Evolutionary conservation across 2,329 filamentous ascomycete genomes (phyloP).

Genomic region (Apiospora saccharicola): DNA sequence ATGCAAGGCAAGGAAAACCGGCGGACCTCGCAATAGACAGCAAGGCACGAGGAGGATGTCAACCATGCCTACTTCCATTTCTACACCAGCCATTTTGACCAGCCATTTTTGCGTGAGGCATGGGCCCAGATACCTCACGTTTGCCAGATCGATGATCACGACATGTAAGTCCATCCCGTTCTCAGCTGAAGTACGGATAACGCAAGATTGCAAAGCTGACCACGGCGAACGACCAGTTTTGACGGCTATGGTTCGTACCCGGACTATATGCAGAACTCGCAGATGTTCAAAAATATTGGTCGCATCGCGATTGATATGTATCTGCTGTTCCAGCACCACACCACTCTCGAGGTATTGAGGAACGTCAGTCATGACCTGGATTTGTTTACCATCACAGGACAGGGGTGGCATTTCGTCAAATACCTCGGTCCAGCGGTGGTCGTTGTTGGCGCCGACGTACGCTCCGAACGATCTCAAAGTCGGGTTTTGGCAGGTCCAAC

Average conservation of each 20-base stretch:
- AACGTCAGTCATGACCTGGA: slow-evolving; percentile 89
- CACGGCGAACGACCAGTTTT: slow-evolving; percentile 66
- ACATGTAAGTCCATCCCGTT: slow-evolving; percentile 77
- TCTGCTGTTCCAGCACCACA: slow-evolving; percentile 97
- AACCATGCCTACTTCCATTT: slow-evolving; percentile 98
- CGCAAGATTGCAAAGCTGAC: background rate
- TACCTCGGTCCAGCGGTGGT: slow-evolving; percentile 91
- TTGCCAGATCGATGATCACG: slow-evolving; percentile 92
- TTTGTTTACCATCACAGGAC: slow-evolving; percentile 95
- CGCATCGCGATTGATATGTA: slow-evolving; percentile 98
- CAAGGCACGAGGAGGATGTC: slow-evolving; percentile 93
- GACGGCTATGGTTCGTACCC: slow-evolving; percentile 98
- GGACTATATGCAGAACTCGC: slow-evolving; percentile 96
- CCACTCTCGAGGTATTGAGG: slow-evolving; percentile 89
- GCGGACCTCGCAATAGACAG: slow-evolving; percentile 90
- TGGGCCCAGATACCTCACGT: slow-evolving; percentile 98
- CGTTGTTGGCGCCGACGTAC: slow-evolving; percentile 87
- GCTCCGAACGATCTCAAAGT: slow-evolving; percentile 87
- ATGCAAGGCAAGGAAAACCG: slow-evolving; percentile 93
- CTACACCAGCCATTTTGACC: slow-evolving; percentile 98
- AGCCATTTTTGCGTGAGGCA: slow-evolving; percentile 90
- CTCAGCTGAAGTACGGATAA: background rate
- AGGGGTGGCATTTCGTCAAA: slow-evolving; percentile 98
- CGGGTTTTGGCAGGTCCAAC: slow-evolving; percentile 96
- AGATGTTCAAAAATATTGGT: slow-evolving; percentile 98